Percentiles rank a stretch among this genome's conserved stretches.
Conservation (phyloP, 176 grass and related monocot genomes). For the Triticum aestivum region DNA sequence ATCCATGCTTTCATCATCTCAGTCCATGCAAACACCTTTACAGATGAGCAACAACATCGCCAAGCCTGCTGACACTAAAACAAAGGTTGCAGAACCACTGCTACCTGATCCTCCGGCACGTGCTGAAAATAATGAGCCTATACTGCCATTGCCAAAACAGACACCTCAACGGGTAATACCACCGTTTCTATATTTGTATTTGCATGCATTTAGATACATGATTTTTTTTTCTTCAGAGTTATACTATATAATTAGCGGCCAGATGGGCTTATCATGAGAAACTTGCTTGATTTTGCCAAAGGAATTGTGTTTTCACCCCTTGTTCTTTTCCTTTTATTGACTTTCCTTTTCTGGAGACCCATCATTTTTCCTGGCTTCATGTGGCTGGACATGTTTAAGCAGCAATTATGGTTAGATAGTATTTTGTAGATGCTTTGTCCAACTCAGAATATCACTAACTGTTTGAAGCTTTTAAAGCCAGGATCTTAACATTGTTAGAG, state of each 20-base stretch:
- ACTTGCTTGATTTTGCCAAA: constrained; percentile 1
- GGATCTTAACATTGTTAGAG: not conserved
- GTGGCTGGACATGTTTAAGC: not conserved
- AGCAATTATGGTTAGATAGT: not conserved
- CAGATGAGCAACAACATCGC: constrained; percentile 43
- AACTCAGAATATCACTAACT: not conserved
- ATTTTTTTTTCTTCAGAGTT: not conserved
- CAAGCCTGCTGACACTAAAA: constrained; percentile 41
- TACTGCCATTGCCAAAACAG: constrained; percentile 74
- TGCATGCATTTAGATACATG: not conserved
- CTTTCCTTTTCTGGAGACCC: not conserved
- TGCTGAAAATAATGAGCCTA: constrained; percentile 65
- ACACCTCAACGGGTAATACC: constrained; percentile 53
- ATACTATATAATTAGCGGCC: not conserved
- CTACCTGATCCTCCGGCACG: constrained; percentile 51
- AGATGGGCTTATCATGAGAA: not conserved
- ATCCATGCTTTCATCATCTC: constrained; percentile 52
- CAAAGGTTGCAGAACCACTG: constrained; percentile 42
- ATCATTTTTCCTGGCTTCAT: not conserved
- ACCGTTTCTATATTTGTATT: not conserved
- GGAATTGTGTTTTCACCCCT: not conserved
- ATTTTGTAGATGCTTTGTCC: not conserved
- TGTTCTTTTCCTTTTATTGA: not conserved
- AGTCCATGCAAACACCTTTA: constrained; percentile 48
- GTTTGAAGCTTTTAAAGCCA: not conserved